Conservation (phyloP, 306 rosid species). For the Pyrus communis region DNA sequence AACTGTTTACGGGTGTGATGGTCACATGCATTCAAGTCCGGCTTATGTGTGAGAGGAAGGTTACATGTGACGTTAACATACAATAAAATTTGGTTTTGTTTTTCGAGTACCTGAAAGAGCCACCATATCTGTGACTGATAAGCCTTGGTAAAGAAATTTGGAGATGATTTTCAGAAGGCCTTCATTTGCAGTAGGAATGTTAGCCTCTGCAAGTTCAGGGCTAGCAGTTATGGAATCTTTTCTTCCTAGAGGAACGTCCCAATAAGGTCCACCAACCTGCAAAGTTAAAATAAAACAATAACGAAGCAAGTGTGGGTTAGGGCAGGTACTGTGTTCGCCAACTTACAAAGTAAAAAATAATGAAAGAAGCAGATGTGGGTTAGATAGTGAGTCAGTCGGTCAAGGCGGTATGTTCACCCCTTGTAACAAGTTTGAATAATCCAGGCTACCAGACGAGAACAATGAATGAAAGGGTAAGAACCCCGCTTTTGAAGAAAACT, state of each 20-base stretch:
- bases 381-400: neutral
- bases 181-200: constrained; percentile 60
- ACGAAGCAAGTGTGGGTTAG: neutral
- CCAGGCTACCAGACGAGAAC: neutral
- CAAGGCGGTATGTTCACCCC: neutral
- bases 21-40: neutral
- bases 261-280: constrained; percentile 94
- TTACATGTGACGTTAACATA: neutral
- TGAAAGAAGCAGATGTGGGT: neutral
- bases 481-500: neutral
- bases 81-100: neutral
- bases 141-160: constrained; percentile 78
- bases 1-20: too few species aligned
- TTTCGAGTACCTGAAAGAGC: constrained; percentile 60
- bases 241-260: constrained; percentile 97
- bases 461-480: neutral
- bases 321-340: neutral
- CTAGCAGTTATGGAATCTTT: constrained; percentile 72
- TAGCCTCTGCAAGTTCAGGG: constrained; percentile 47
- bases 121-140: constrained; percentile 78
- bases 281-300: neutral
- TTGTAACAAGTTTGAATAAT: neutral
- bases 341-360: neutral
- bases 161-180: constrained; percentile 49
- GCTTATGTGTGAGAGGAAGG: neutral